These are phyloP conservation scores for Penicillium ucsense DNA, from an alignment of 495 filamentous ascomycete species.

Conservation along the genomic window DNA sequence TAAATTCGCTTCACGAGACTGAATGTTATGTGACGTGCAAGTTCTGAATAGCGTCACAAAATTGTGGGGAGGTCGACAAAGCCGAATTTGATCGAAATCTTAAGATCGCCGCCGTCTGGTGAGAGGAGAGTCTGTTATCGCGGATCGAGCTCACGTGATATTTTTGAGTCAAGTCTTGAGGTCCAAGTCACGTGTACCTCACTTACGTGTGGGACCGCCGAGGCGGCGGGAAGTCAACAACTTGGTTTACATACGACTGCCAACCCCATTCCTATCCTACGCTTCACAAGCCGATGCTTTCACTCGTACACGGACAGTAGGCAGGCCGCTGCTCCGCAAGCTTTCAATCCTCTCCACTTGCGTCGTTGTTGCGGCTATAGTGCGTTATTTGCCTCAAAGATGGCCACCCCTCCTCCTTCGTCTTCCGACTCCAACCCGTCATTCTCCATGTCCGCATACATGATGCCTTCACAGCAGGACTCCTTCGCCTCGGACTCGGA, in stretches of 20 bases:
- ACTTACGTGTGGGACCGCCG: slow-evolving; percentile 4
- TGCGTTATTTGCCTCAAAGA: slow-evolving; percentile 3
- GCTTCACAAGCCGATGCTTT: slow-evolving; percentile 14
- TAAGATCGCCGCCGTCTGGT: slow-evolving; percentile 10
- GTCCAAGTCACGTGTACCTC: slow-evolving; percentile 6
- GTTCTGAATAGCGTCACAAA: background rate
- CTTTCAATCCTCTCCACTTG: background rate
- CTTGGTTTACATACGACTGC: background rate
- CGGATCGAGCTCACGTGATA: slow-evolving; percentile 19
- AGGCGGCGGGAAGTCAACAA: slow-evolving; percentile 1
- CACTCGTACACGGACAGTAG: slow-evolving; percentile 22
- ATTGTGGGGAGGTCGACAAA: slow-evolving; percentile 5
- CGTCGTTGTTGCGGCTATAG: no score
- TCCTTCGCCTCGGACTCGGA: slow-evolving; percentile 33
- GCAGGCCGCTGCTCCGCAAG: slow-evolving; percentile 30
- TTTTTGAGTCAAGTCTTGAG: no score
- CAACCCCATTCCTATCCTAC: background rate
- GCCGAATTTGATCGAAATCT: slow-evolving; percentile 15
- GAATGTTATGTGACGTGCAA: background rate
- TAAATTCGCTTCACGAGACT: slow-evolving; percentile 11
- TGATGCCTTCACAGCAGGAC: slow-evolving; percentile 28
- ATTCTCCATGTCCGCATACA: slow-evolving; percentile 34
- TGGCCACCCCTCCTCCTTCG: slow-evolving; percentile 18
- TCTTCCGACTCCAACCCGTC: slow-evolving; percentile 29
- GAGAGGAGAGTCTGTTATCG: slow-evolving; percentile 33